A percentile compares a stretch with the other conserved stretches of the same genome.
Conservation (phyloP, 1,139 yeast genomes). For the Scheffersomyces cryptocercus region DNA sequence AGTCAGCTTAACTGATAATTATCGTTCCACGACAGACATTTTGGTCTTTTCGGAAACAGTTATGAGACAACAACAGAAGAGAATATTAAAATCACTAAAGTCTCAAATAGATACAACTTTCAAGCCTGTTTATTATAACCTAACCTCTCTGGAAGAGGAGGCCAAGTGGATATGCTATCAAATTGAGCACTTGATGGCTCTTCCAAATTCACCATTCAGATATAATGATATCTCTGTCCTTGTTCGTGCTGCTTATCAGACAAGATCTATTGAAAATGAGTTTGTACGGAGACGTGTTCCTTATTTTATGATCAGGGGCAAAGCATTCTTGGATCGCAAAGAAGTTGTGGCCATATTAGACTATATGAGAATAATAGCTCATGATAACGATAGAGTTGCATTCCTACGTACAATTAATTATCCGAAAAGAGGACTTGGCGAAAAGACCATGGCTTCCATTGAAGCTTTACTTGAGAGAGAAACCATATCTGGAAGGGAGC, state of each 20-base stretch:
- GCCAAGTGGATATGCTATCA: constrained; percentile 60
- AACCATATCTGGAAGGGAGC: constrained; percentile 2
- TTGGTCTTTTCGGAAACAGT: constrained; percentile 63
- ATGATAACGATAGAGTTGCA: constrained; percentile 61
- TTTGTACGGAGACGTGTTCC: constrained; percentile 59
- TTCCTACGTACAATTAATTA: constrained; percentile 54
- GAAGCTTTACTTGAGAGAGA: constrained; percentile 16
- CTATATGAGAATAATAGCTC: constrained; percentile 60
- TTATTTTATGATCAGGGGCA: constrained; percentile 67
- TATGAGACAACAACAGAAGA: constrained; percentile 59
- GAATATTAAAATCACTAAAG: constrained; percentile 43
- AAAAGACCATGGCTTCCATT: constrained; percentile 46
- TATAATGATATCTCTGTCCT: constrained; percentile 69
- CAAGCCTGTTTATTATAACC: constrained; percentile 49
- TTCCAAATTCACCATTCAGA: constrained; percentile 38
- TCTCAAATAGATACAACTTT: constrained; percentile 46
- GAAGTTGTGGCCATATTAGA: constrained; percentile 68
- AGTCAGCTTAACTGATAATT: constrained; percentile 64
- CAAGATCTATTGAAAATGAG: constrained; percentile 62
- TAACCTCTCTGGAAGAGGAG: constrained; percentile 49
- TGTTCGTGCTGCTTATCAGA: constrained; percentile 61
- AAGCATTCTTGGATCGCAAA: constrained; percentile 75
- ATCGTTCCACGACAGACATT: constrained; percentile 75
- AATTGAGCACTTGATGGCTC: constrained; percentile 43
- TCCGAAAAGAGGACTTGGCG: constrained; percentile 77